These are phyloP conservation scores for Backusella tarrabulga DNA, from an alignment of 192 early-diverging fungal genomes.

Conservation along the genomic window DNA sequence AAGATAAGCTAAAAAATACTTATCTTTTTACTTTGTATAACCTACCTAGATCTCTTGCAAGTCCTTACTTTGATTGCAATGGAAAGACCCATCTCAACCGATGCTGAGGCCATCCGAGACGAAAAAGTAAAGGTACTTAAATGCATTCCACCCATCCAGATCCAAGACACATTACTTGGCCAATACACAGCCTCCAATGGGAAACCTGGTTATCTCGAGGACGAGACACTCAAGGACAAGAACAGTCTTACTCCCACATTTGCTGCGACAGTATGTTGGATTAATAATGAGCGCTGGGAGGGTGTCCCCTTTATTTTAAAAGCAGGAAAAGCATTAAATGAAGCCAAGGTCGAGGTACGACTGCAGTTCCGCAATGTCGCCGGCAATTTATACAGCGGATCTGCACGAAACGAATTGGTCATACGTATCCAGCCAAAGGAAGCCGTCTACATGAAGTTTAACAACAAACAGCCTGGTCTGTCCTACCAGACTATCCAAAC, in stretches of 20 bases:
- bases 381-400: slow-evolving; percentile 72
- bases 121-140: slow-evolving; percentile 88
- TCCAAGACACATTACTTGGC: slow-evolving; percentile 85
- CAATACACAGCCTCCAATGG: slow-evolving; percentile 88
- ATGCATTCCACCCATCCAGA: slow-evolving; percentile 68
- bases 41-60: slow-evolving; percentile 70
- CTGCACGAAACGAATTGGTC: slow-evolving; percentile 93
- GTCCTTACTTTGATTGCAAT: slow-evolving; percentile 93
- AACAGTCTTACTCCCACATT: slow-evolving; percentile 84
- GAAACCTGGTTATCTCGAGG: slow-evolving; percentile 90
- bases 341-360: slow-evolving; percentile 92
- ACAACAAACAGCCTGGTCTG: slow-evolving; percentile 93
- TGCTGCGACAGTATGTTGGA: slow-evolving; percentile 83
- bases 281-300: slow-evolving; percentile 96
- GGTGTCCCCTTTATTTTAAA: slow-evolving; percentile 87
- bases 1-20: background rate
- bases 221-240: slow-evolving; percentile 77
- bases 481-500: slow-evolving; percentile 81
- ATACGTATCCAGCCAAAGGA: slow-evolving; percentile 94
- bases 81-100: slow-evolving; percentile 85
- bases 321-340: slow-evolving; percentile 88
- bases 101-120: slow-evolving; percentile 92
- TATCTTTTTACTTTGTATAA: background rate
- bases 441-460: slow-evolving; percentile 95
- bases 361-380: slow-evolving; percentile 95